Percentiles rank a stretch among this genome's conserved stretches.
These are phyloP conservation scores for Syzygium syzygioides DNA, from an alignment of 441 rosid species.

Conservation along the genomic window DNA sequence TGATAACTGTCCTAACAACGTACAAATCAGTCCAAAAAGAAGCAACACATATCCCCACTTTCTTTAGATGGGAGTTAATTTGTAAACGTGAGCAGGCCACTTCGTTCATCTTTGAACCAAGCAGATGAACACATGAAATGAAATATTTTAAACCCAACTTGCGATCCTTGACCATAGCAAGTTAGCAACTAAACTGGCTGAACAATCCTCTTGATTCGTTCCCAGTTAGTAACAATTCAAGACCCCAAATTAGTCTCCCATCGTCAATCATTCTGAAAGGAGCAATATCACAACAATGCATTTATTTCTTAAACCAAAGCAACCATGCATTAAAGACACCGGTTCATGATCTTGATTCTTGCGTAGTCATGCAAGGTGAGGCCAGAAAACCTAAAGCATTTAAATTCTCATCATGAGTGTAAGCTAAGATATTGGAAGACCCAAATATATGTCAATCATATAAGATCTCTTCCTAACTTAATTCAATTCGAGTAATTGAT, in stretches of 20 bases:
- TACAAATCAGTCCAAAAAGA: not conserved
- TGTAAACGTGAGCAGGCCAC: not conserved
- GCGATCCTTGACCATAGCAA: not conserved
- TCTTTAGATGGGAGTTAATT: not conserved
- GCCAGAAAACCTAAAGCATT: not conserved
- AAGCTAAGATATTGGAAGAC: not conserved
- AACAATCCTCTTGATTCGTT: not conserved
- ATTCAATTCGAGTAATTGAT: not conserved
- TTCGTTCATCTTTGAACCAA: not conserved
- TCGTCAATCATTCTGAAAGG: not conserved
- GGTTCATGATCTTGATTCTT: not conserved
- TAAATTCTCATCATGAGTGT: not conserved
- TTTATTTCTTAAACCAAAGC: not conserved
- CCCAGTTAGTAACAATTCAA: not conserved
- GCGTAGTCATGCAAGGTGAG: not conserved
- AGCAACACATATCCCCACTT: not conserved
- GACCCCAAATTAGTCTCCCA: not conserved
- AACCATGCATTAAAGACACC: not conserved
- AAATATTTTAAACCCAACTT: not conserved
- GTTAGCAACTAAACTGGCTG: not conserved
- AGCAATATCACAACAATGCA: not conserved
- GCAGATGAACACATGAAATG: not conserved
- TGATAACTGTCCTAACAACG: not conserved
- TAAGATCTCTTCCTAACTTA: not conserved
- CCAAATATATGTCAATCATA: not conserved